Conservation (phyloP, 352 stramenopile species). For the Pythium phragmitis region DNA sequence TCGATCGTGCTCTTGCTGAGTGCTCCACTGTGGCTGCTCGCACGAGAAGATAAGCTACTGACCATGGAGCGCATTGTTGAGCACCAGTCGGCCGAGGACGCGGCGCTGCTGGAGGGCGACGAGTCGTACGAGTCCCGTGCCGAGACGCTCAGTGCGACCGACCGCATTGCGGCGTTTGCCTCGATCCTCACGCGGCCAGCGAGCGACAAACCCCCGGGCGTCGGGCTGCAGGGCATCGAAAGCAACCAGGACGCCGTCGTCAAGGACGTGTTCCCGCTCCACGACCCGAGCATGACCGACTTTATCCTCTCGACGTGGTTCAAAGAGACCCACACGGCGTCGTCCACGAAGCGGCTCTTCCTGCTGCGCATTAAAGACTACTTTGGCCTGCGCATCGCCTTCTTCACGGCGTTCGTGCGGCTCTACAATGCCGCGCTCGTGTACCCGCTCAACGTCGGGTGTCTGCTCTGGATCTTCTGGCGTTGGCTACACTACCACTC, state of each 20-base stretch:
- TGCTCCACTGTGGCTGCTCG: constrained; percentile 53
- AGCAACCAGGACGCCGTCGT: constrained; percentile 48
- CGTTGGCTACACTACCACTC: constrained; percentile 55
- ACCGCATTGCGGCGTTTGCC: constrained; percentile 50
- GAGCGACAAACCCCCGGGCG: constrained; percentile 49
- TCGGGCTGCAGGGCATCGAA: constrained; percentile 45
- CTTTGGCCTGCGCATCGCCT: constrained; percentile 58
- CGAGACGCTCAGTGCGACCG: constrained; percentile 52
- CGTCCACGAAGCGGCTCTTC: constrained; percentile 43
- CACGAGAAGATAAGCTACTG: constrained; percentile 62
- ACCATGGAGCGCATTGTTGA: constrained; percentile 61
- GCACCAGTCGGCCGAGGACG: constrained; percentile 57
- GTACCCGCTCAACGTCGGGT: constrained; percentile 43
- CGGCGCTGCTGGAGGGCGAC: constrained; percentile 45
- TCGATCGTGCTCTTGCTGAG: constrained; percentile 53
- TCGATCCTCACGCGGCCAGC: constrained; percentile 49
- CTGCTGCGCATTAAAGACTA: constrained; percentile 62
- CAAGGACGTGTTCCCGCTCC: constrained; percentile 58
- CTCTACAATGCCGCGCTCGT: constrained; percentile 57
- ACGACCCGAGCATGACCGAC: constrained; percentile 61
- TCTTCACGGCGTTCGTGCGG: constrained; percentile 58
- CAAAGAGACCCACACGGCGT: constrained; percentile 40
- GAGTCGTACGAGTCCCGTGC: constrained; percentile 52
- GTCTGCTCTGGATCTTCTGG: constrained; percentile 53
- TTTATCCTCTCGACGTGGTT: constrained; percentile 63